Percentiles rank a stretch among this genome's conserved stretches.
phyloP scores from a whole-genome alignment of 2,329 filamentous ascomycete genomes.

The Aspergillus tanneri region DNA sequence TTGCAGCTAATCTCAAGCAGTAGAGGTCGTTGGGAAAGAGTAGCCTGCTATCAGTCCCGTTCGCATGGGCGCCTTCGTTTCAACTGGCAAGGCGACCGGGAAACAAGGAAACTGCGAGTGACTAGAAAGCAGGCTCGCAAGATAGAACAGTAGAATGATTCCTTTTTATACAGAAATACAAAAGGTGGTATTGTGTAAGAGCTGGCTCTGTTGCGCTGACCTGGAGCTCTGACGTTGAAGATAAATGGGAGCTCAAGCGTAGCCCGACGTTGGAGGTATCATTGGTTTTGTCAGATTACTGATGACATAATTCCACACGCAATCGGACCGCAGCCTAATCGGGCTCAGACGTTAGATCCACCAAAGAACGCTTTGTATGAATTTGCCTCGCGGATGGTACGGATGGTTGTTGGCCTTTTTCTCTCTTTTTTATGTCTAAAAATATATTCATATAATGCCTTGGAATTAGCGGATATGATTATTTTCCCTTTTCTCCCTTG shows the following conservation, averaged over 20 bases:
- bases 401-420: no score
- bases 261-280: slow-evolving; percentile 18
- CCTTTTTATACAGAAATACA: background rate
- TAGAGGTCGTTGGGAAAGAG: slow-evolving; percentile 23
- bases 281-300: slow-evolving; percentile 21
- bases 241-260: slow-evolving; percentile 20
- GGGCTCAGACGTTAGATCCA: slow-evolving; percentile 9
- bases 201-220: slow-evolving; percentile 11
- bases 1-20: slow-evolving; percentile 19
- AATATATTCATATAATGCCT: background rate
- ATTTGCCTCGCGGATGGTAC: background rate
- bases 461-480: background rate
- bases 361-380: background rate
- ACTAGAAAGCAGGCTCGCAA: background rate
- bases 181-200: background rate
- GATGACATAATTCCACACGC: slow-evolving; percentile 31
- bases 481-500: background rate
- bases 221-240: slow-evolving; percentile 11
- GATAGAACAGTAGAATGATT: background rate
- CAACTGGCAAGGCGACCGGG: slow-evolving; percentile 17
- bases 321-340: slow-evolving; percentile 24
- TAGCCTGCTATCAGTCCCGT: slow-evolving; percentile 26
- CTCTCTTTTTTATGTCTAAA: no score
- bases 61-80: slow-evolving; percentile 27
- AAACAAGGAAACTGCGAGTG: slow-evolving; percentile 10